A percentile compares a stretch with the other conserved stretches of the same genome.
Evolutionary conservation across 2,329 filamentous ascomycete species (phyloP).

Genomic region (Raffaelea deltoideospora): DNA sequence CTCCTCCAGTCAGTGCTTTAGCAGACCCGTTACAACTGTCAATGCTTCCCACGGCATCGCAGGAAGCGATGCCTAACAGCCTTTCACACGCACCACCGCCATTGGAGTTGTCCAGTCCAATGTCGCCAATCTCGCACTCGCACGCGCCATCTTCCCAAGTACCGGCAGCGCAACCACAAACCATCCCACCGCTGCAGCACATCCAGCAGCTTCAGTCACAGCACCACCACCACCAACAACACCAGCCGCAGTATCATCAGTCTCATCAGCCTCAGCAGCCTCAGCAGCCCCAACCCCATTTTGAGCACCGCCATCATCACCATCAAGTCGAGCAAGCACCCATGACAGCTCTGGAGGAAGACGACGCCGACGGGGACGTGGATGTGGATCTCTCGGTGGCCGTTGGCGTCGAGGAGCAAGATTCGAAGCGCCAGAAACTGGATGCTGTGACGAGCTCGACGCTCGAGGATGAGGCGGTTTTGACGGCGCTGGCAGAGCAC

Average conservation of each 20-base stretch:
- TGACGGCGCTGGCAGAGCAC: constrained; percentile 29
- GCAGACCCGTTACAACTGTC: too few relatives aligned
- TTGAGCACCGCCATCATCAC: too few relatives aligned
- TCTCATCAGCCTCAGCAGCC: neutral
- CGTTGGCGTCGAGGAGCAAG: constrained; percentile 16
- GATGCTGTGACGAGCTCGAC: constrained; percentile 19
- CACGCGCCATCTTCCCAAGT: too few relatives aligned
- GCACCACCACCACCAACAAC: neutral
- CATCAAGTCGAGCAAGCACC: neutral
- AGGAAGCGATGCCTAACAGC: too few relatives aligned
- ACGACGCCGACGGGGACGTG: constrained; percentile 11
- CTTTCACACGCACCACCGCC: too few relatives aligned
- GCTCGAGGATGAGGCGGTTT: constrained; percentile 31
- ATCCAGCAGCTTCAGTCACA: too few relatives aligned
- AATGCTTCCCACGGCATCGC: too few relatives aligned
- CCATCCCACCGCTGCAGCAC: neutral
- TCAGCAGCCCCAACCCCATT: too few relatives aligned
- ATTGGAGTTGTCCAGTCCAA: too few relatives aligned
- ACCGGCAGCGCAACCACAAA: too few relatives aligned
- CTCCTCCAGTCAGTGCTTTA: too few relatives aligned
- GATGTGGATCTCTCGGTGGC: neutral
- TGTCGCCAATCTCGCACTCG: too few relatives aligned
- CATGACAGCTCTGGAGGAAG: constrained; percentile 6
- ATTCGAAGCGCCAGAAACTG: constrained; percentile 25
- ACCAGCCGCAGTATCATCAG: neutral